phyloP scores from a whole-genome alignment of 768 basidiomycete genomes.

The Asterophora lycoperdoides region DNA sequence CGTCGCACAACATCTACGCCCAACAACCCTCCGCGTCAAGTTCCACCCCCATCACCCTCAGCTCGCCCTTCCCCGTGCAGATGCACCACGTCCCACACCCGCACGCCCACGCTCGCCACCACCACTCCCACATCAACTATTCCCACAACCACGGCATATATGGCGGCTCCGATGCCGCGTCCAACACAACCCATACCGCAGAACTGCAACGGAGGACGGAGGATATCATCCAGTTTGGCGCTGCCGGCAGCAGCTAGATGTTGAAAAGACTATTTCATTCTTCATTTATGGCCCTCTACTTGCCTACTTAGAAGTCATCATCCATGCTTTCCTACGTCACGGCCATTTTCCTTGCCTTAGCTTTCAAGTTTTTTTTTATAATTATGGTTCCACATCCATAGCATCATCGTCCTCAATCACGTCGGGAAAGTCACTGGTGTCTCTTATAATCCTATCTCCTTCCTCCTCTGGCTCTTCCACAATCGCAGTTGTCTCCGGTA shows the following conservation, averaged over 20 bases:
- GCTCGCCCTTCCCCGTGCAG: slow-evolving; percentile 54
- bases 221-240: slow-evolving; percentile 47
- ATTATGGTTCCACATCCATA: slow-evolving; percentile 50
- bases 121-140: slow-evolving; percentile 49
- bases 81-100: slow-evolving; percentile 84
- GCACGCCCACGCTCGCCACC: slow-evolving; percentile 72
- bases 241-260: slow-evolving; percentile 20
- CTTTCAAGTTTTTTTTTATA: slow-evolving; percentile 2
- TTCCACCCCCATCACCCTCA: slow-evolving; percentile 43
- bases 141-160: slow-evolving; percentile 34
- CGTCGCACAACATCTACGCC: slow-evolving; percentile 16
- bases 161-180: slow-evolving; percentile 31
- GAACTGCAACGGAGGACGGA: slow-evolving; percentile 40
- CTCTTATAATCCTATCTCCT: slow-evolving; percentile 1
- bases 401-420: slow-evolving; percentile 34
- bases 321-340: slow-evolving; percentile 15
- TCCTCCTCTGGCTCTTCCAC: slow-evolving; percentile 14
- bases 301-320: no score
- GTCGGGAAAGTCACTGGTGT: slow-evolving; percentile 2
- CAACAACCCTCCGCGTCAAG: slow-evolving; percentile 20
- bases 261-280: slow-evolving; percentile 13
- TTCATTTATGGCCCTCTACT: slow-evolving; percentile 14
- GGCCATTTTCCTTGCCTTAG: slow-evolving; percentile 15
- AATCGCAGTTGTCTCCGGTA: neutral
- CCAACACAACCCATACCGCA: slow-evolving; percentile 25